Percentiles rank a stretch among this genome's conserved stretches.
Conservation (phyloP, 345 rosid genomes). For the Eucalyptus pauciflora region DNA sequence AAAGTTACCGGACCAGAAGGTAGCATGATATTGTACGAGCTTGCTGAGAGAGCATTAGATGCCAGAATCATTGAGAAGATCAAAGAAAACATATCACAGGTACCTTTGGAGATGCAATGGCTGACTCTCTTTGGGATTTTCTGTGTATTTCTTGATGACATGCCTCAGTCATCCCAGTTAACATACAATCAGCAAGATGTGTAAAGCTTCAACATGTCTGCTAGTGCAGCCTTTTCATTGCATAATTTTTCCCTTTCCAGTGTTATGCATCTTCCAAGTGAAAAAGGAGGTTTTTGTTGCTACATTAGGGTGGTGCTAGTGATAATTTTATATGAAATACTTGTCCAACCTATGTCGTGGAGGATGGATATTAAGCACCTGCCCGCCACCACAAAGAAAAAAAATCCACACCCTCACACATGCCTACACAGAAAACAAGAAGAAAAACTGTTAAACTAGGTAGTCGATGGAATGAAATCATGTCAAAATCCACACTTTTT, state of each 20-base stretch:
- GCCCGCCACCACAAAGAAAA: not conserved
- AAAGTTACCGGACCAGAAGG: slow-evolving; percentile 87
- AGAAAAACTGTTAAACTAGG: not conserved
- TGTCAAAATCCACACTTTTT: not conserved
- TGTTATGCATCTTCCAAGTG: not conserved
- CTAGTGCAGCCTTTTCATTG: not conserved
- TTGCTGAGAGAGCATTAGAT: slow-evolving; percentile 93
- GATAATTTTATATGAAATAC: not conserved
- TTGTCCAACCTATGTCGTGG: not conserved
- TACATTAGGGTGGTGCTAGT: not conserved
- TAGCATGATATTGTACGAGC: slow-evolving; percentile 49
- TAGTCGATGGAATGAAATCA: not conserved
- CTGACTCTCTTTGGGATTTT: not conserved
- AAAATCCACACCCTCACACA: not conserved
- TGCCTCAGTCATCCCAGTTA: not conserved
- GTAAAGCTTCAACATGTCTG: not conserved
- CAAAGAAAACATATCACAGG: slow-evolving; percentile 76
- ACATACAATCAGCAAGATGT: not conserved
- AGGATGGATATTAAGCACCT: not conserved
- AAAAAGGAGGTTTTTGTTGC: not conserved
- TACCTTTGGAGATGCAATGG: slow-evolving; percentile 1
- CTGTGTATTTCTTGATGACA: not conserved
- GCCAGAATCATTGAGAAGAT: slow-evolving; percentile 41
- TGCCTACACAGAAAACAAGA: not conserved
- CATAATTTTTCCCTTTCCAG: not conserved